Conservation (phyloP, 163 green algal species). For the Volvox carteri region DNA sequence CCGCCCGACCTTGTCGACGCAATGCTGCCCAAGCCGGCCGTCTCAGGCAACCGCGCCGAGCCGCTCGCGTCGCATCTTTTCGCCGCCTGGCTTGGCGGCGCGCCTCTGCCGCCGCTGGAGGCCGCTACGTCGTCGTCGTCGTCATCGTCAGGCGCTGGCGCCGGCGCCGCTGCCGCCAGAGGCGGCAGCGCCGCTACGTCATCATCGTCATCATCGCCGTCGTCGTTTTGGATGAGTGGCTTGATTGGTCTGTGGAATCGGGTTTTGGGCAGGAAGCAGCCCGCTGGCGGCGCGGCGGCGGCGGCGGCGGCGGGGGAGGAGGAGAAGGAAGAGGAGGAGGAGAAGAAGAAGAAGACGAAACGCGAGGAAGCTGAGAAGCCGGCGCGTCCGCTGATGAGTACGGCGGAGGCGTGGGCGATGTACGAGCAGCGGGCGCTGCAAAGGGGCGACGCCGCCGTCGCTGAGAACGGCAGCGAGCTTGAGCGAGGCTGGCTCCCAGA, state of each 20-base stretch:
- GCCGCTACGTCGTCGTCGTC: background rate
- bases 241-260: background rate
- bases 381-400: background rate
- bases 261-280: background rate
- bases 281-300: too few relatives aligned
- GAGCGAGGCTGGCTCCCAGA: background rate
- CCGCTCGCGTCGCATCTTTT: slow-evolving; percentile 17
- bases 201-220: too few relatives aligned
- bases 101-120: background rate
- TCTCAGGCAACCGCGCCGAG: background rate
- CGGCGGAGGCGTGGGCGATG: slow-evolving; percentile 22
- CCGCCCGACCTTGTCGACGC: background rate
- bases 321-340: background rate
- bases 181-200: background rate
- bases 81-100: slow-evolving; percentile 20
- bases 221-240: background rate
- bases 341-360: too few relatives aligned
- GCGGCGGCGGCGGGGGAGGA: background rate
- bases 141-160: background rate
- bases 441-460: background rate
- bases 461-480: background rate
- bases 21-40: slow-evolving; percentile 11
- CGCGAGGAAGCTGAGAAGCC: background rate
- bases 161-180: background rate
- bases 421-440: background rate